Base-by-base conservation (phyloP, 495 filamentous ascomycete genomes). In the Hapsidospora chrysogenum region DNA sequence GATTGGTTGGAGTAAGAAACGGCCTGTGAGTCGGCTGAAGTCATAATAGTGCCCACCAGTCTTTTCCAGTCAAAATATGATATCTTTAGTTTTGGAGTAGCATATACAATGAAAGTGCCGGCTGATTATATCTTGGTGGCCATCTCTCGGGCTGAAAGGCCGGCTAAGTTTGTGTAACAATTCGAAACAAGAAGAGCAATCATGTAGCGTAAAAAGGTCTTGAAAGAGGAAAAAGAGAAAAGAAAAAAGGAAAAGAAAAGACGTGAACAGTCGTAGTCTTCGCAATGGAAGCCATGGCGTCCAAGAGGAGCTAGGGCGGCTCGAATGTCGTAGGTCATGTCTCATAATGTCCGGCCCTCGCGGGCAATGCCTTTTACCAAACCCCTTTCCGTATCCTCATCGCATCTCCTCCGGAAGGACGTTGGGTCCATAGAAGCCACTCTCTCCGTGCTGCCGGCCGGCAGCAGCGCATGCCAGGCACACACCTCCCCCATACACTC, bases 371-470 rank as follows among this genome's bases (percentile, higher is more conserved):
- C 15, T 33, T 33, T 33, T 23, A 21, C 5, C 2, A 33, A 22
- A 9, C 2, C 4, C 9, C 15, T 26, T 13, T 39, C 10, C 17
- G 10, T 32, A 15, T 26, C 30, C 39, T 33, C 48, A 64, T 33
- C 61, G 51, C 39, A 60, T 52, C 33, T 67, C 57, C 37, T 58
- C 57, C 7, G 57, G 48, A 29, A 58, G 60, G 10, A 67, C 63
- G 33, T 54, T 61, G 17, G 64, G 57, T 10, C 63, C 63, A 41
- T 67, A 67, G 41, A 61, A 63, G 4, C 63, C 63, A 4, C 61
- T 61, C 17, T 54, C 41, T 6, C 23, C 23, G 23, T 26, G 23
- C 6, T 6, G 6, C 11, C 44, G 42, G 11, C 49, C 54, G 11
- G 44, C 49, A 9, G 58, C 48, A 8, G 47, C 53, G 34, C 63